Base-by-base conservation (phyloP, 1,139 yeast species). In the Suhomyces taliae region DNA sequence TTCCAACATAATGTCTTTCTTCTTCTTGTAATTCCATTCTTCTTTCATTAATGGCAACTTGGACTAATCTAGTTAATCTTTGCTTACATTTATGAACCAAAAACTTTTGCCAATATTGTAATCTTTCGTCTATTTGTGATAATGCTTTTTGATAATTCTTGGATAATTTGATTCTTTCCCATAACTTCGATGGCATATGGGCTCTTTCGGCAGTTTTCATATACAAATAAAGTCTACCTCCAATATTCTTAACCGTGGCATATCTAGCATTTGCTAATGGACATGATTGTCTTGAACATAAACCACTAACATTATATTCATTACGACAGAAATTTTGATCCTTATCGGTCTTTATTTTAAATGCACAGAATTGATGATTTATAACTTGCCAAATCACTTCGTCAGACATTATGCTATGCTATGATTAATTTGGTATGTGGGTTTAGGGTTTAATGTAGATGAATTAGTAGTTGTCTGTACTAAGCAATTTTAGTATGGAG, bases 201-300 rank as follows among this genome's bases (percentile, higher is more conserved):
- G 96, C 95, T 69, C 99, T 82, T 73, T 93, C 99, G 2, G 95
- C 96, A 1, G 98, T 93, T 66, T 93, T 93, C 93, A 93, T 93
- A 70, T 93, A 93, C 37, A 93, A 75, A 62, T 90, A 93, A 41
- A 93, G 74, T 64, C 83, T 82, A 19, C 99, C 99, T 58, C 90
- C 95, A 37, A 90, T 81, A 59, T 82, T 85, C 60, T 93, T 87
- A 43, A 93, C 95, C 0, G 99, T 93, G 34, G 99, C 98, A 69
- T 93, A 93, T 61, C 90, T 83, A 32, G 98, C 89, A 65, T 93
- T 93, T 29, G 99, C 99, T 51, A 93, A 74, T 4, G 99, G 99
- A 66, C 99, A 93, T 12, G 97, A 88, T 66, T 86, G 93, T 62
- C 99, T 83, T 45, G 84, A 81, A 67, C 99, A 93, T 49, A 93